Conservation (phyloP, 2,329 filamentous ascomycete species). For the Penicillium verrucosum region DNA sequence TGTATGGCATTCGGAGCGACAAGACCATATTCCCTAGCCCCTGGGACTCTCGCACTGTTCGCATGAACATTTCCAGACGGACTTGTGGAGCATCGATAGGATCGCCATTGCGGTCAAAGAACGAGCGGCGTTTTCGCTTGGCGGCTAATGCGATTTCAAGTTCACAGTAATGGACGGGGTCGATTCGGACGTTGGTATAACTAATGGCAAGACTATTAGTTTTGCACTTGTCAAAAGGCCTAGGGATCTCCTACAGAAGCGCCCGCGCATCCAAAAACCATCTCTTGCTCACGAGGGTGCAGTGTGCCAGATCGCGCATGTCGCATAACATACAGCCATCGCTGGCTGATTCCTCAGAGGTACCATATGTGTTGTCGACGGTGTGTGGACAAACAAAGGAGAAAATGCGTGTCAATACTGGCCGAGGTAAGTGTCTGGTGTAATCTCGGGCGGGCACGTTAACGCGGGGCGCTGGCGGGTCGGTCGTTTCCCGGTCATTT, state of each 20-base stretch:
- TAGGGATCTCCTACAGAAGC: constrained; percentile 57
- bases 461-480: constrained; percentile 20
- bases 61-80: constrained; percentile 73
- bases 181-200: constrained; percentile 86
- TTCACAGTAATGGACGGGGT: constrained; percentile 90
- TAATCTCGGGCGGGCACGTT: constrained; percentile 24
- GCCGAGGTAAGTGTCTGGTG: constrained; percentile 59
- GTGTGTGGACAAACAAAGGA: constrained; percentile 78
- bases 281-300: constrained; percentile 67
- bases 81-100: constrained; percentile 75
- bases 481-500: constrained; percentile 23
- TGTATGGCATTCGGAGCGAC: constrained; percentile 87
- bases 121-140: constrained; percentile 69
- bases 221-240: constrained; percentile 2
- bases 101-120: constrained; percentile 72
- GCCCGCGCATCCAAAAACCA: constrained; percentile 63
- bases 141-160: constrained; percentile 79
- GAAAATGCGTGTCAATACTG: constrained; percentile 76
- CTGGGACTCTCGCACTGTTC: constrained; percentile 75
- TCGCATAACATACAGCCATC: constrained; percentile 92
- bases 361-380: constrained; percentile 71
- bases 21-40: constrained; percentile 67
- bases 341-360: constrained; percentile 74
- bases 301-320: constrained; percentile 80
- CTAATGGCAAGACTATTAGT: constrained; percentile 44